A percentile compares a stretch with the other conserved stretches of the same genome.
Evolutionary conservation across 2,329 filamentous ascomycete species (phyloP).

Genomic region (Diaporthe vexans): DNA sequence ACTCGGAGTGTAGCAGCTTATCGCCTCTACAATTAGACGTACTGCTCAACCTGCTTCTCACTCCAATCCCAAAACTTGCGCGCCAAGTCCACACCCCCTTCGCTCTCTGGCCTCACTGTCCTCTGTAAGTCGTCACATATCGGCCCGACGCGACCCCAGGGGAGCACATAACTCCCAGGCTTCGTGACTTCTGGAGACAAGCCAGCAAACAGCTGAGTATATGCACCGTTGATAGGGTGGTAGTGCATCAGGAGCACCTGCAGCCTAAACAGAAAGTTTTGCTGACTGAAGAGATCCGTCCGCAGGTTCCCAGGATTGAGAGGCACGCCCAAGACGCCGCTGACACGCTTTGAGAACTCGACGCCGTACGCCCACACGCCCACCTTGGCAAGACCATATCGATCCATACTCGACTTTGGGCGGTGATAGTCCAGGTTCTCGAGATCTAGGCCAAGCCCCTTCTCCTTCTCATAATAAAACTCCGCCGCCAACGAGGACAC

Average conservation of each 20-base stretch:
- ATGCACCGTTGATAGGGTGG: constrained; percentile 36
- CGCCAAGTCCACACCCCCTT: constrained; percentile 54
- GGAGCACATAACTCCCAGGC: background rate
- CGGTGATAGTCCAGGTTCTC: constrained; percentile 31
- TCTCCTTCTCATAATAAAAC: constrained; percentile 14
- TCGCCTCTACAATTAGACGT: background rate
- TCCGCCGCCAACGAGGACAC: constrained; percentile 23
- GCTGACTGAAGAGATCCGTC: constrained; percentile 43
- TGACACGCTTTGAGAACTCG: constrained; percentile 45
- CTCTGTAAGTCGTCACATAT: constrained; percentile 49
- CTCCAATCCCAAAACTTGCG: constrained; percentile 58
- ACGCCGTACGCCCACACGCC: constrained; percentile 44
- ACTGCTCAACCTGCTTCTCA: constrained; percentile 45
- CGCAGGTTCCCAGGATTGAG: constrained; percentile 48
- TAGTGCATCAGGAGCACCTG: constrained; percentile 32
- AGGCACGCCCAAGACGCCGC: constrained; percentile 47
- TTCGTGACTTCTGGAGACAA: constrained; percentile 39
- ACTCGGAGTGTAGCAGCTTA: too few species aligned
- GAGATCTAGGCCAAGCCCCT: background rate
- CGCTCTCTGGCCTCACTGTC: constrained; percentile 49
- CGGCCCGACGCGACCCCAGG: constrained; percentile 46
- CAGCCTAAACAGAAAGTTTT: constrained; percentile 14
- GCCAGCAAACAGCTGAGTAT: constrained; percentile 42
- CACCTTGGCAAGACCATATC: constrained; percentile 47
- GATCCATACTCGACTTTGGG: background rate